phyloP scores from a whole-genome alignment of 768 basidiomycete species.

The Tylopilus sp. region DNA sequence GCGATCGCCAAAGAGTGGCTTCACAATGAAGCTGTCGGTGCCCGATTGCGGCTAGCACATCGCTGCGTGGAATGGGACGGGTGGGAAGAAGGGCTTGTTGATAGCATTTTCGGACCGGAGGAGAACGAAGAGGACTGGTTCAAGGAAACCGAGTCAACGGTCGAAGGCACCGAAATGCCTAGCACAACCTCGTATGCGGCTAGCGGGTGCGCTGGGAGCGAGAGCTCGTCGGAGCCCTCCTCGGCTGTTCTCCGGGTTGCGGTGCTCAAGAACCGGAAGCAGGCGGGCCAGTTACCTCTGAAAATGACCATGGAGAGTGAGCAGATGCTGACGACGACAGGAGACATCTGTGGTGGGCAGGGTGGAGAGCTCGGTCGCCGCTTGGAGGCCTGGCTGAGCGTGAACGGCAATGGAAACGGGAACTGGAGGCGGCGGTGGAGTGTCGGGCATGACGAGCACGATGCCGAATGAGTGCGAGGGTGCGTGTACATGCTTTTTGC shows the following conservation, averaged over 20 bases:
- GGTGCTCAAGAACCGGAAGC: constrained; percentile 31
- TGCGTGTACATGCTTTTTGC: not conserved
- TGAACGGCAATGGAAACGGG: constrained; percentile 28
- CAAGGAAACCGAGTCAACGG: constrained; percentile 34
- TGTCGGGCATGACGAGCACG: constrained; percentile 15
- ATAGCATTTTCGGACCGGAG: constrained; percentile 69
- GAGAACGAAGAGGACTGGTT: constrained; percentile 75
- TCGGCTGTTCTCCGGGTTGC: constrained; percentile 23
- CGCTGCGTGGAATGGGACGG: constrained; percentile 87
- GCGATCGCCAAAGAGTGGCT: constrained; percentile 68
- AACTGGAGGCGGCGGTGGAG: constrained; percentile 14
- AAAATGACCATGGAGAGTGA: constrained; percentile 64
- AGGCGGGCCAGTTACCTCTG: constrained; percentile 48
- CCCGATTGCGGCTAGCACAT: constrained; percentile 70
- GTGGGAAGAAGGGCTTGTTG: constrained; percentile 83
- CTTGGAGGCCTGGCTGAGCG: constrained; percentile 70
- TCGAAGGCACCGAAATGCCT: constrained; percentile 16
- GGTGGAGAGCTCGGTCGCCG: constrained; percentile 75
- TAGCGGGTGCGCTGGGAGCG: not conserved
- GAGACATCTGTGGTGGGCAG: constrained; percentile 75
- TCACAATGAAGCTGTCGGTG: constrained; percentile 62
- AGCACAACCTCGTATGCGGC: constrained; percentile 9
- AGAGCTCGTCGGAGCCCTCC: constrained; percentile 10
- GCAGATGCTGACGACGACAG: constrained; percentile 65
- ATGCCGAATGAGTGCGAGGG: constrained; percentile 12